Evolutionary conservation across 306 rosid species (phyloP).

Genomic region (Nissolia schottii): DNA sequence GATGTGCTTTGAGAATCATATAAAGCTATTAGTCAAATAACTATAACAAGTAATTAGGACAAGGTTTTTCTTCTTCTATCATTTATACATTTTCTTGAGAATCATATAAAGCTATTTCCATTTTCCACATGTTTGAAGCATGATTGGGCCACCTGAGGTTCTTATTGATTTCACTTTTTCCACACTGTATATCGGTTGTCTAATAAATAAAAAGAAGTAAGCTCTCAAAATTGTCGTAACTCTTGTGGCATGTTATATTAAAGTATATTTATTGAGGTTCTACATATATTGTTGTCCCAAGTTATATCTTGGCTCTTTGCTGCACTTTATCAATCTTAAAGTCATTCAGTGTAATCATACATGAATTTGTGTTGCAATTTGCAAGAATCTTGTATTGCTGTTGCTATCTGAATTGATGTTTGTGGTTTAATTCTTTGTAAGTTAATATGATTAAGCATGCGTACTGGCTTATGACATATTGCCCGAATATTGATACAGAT

Average conservation of each 20-base stretch:
- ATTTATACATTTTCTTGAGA: neutral
- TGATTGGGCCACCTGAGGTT: neutral
- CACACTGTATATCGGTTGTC: neutral
- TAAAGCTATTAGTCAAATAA: too few species aligned
- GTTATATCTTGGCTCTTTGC: neutral
- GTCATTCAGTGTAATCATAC: neutral
- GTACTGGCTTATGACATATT: neutral
- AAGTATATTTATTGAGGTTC: neutral
- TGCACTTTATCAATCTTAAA: neutral
- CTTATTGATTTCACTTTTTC: neutral
- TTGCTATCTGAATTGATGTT: neutral
- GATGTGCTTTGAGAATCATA: neutral
- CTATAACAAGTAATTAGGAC: neutral
- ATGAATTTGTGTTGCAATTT: neutral
- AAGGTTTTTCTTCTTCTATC: neutral
- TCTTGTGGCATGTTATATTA: neutral
- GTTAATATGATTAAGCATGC: neutral
- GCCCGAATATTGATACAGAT: slow-evolving; percentile 23
- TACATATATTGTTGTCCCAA: neutral
- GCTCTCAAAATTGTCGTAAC: neutral
- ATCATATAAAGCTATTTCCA: neutral
- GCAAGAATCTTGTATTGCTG: neutral
- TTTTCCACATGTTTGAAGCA: neutral
- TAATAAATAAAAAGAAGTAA: neutral
- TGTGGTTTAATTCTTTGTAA: neutral